Percentiles rank a stretch among this genome's conserved stretches.
Evolutionary conservation across 306 rosid genomes (phyloP).

Genomic region (Cicer arietinum): DNA sequence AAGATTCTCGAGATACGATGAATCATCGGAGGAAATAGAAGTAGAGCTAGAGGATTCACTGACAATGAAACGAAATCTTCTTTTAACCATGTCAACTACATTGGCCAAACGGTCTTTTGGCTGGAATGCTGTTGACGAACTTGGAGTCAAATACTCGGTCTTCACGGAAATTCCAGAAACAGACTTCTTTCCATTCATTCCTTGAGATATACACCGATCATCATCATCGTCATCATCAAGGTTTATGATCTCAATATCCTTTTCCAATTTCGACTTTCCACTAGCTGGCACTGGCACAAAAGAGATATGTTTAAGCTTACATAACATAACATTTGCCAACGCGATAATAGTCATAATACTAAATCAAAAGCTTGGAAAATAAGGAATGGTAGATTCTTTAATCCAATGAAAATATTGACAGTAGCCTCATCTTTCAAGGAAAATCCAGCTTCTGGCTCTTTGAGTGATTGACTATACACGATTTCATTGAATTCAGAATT

Average conservation of each 20-base stretch:
- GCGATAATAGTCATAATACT: not conserved
- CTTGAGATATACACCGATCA: not conserved
- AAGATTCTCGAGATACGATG: not conserved
- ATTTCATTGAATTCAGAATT: constrained; percentile 5
- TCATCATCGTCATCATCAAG: constrained; percentile 28
- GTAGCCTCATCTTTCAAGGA: constrained; percentile 8
- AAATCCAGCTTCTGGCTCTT: not conserved
- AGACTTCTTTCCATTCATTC: constrained; percentile 12
- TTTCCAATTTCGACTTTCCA: not conserved
- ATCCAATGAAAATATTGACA: not conserved
- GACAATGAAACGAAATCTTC: not conserved
- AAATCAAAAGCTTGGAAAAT: constrained; percentile 4
- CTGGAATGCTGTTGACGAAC: not conserved
- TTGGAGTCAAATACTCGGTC: constrained; percentile 1
- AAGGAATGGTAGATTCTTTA: constrained; percentile 22
- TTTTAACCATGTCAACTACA: not conserved
- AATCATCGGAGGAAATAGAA: not conserved
- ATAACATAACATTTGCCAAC: constrained; percentile 12
- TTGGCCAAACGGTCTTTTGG: not conserved
- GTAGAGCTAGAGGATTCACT: not conserved
- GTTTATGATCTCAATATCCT: not conserved
- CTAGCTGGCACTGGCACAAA: constrained; percentile 17
- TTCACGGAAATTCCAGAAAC: not conserved
- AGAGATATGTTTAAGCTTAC: constrained; percentile 1
- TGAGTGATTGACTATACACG: constrained; percentile 5